A percentile compares a stretch with the other conserved stretches of the same genome.
Conservation (phyloP, 148 eudicot genomes). For the Rhododendron mucronatum region DNA sequence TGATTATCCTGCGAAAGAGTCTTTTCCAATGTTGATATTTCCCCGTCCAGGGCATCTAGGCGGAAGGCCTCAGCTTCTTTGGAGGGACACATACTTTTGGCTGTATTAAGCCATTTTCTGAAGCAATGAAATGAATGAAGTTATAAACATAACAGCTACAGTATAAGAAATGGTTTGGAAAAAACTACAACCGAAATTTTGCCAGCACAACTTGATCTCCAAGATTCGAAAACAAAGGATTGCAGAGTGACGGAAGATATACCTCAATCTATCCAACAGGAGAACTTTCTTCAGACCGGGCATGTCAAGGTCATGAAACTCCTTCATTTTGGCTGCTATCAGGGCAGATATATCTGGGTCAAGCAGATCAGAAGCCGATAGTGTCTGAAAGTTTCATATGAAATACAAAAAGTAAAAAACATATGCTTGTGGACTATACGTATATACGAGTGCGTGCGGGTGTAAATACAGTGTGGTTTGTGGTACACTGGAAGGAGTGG, state of each 20-base stretch:
- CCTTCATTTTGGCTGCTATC: constrained; percentile 82
- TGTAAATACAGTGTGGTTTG: not conserved
- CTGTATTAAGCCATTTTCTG: constrained; percentile 64
- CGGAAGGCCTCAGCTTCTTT: constrained; percentile 53
- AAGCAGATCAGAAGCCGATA: constrained; percentile 73
- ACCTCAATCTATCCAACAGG: constrained; percentile 80
- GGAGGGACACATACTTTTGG: constrained; percentile 49
- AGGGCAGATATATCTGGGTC: constrained; percentile 74
- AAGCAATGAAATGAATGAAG: constrained; percentile 12
- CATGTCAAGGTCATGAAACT: constrained; percentile 79
- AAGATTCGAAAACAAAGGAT: not conserved
- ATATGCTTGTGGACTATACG: not conserved
- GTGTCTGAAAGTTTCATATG: constrained; percentile 46
- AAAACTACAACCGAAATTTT: not conserved
- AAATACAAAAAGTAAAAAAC: not conserved
- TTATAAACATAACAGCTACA: not conserved
- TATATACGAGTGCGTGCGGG: not conserved
- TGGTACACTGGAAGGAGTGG: not conserved
- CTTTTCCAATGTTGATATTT: constrained; percentile 56
- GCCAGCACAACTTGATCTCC: not conserved
- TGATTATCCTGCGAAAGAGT: constrained; percentile 40
- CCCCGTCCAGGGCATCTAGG: constrained; percentile 49
- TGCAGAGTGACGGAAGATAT: constrained; percentile 11
- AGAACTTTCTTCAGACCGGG: constrained; percentile 64
- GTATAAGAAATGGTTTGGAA: not conserved